Conservation (phyloP, 257 asterid genomes). For the Solanum etuberosum region DNA sequence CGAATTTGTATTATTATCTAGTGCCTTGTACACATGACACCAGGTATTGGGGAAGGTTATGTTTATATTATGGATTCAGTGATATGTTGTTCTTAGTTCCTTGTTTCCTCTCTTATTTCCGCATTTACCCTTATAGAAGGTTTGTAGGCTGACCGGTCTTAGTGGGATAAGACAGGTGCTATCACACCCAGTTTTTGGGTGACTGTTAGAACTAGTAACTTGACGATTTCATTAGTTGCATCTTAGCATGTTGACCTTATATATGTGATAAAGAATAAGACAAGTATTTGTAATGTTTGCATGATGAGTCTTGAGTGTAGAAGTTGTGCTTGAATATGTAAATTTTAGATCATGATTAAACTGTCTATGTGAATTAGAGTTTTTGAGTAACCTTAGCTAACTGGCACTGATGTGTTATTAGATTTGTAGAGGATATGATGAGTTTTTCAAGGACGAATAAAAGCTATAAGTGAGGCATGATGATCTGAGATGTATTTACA, state of each 20-base stretch:
- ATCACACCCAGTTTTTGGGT: neutral
- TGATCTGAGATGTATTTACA: neutral
- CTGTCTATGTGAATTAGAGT: neutral
- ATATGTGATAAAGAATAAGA: neutral
- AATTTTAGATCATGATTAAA: neutral
- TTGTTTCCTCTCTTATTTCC: neutral
- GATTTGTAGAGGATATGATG: neutral
- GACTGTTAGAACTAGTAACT: neutral
- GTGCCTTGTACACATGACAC: neutral
- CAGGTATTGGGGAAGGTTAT: neutral
- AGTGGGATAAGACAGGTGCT: neutral
- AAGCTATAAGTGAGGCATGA: neutral
- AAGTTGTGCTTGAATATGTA: neutral
- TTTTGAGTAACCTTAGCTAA: too few relatives aligned
- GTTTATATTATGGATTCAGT: neutral
- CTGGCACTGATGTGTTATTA: too few relatives aligned
- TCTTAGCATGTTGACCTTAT: neutral
- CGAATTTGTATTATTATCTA: neutral
- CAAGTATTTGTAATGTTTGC: too few relatives aligned
- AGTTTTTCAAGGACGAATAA: neutral
- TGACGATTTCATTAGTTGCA: too few relatives aligned
- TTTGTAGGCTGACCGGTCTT: too few relatives aligned
- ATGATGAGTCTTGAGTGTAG: neutral
- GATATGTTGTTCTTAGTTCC: neutral
- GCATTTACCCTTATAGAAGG: neutral